Percentiles rank a stretch among this genome's conserved stretches.
phyloP scores from a whole-genome alignment of 768 basidiomycete genomes.

The Pleurotus tuber-regium region DNA sequence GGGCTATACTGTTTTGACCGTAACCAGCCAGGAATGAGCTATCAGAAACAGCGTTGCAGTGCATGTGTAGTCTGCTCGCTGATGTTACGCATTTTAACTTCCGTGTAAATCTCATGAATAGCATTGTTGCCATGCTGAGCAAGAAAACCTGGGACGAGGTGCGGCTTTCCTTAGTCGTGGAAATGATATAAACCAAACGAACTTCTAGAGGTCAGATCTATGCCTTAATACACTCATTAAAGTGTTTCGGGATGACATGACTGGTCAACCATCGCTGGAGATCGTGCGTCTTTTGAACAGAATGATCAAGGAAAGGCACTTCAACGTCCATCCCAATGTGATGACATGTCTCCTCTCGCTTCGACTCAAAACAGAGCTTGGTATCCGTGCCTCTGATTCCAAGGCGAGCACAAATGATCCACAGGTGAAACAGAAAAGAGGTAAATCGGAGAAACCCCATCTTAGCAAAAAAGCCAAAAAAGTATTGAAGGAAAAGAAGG shows the following conservation, averaged over 20 bases:
- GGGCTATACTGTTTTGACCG: conserved; percentile 13
- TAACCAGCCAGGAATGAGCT: conserved; percentile 60
- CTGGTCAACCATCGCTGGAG: conserved; percentile 82
- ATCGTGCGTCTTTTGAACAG: conserved; percentile 87
- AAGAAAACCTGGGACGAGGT: conserved; percentile 89
- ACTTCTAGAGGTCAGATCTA: conserved; percentile 71
- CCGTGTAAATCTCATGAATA: conserved; percentile 86
- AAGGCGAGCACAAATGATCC: conserved; percentile 53
- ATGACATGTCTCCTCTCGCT: conserved; percentile 82
- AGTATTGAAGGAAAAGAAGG: conserved; percentile 81
- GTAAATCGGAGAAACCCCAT: conserved; percentile 65
- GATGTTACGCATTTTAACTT: conserved; percentile 97
- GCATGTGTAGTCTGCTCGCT: conserved; percentile 82
- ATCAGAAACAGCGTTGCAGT: conserved; percentile 68
- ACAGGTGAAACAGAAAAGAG: conserved; percentile 46
- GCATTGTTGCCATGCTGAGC: conserved; percentile 79
- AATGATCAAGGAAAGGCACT: conserved; percentile 93
- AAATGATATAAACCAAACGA: conserved; percentile 15
- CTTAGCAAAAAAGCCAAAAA: conserved; percentile 92
- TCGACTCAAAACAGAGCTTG: conserved; percentile 83
- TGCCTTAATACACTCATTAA: conserved; percentile 80
- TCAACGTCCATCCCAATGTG: conserved; percentile 86
- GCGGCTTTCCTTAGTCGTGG: conserved; percentile 24
- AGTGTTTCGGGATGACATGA: conserved; percentile 81
- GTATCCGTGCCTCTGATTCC: conserved; percentile 72